These are phyloP conservation scores for Vachellia pachyceras DNA, from an alignment of 306 rosid genomes.

Conservation along the genomic window DNA sequence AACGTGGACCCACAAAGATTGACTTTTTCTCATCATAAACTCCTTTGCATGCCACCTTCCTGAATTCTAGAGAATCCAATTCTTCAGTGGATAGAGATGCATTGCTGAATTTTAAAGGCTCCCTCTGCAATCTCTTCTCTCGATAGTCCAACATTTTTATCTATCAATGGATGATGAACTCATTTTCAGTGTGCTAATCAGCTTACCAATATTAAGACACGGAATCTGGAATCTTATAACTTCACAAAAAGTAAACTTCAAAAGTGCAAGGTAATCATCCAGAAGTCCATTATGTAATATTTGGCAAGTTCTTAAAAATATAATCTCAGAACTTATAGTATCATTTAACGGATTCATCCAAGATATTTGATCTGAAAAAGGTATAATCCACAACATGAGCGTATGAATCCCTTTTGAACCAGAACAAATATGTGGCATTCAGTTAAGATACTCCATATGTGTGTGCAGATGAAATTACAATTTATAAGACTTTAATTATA, in stretches of 20 bases:
- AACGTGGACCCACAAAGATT: constrained; percentile 90
- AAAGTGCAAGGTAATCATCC: background rate
- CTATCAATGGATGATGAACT: constrained; percentile 43
- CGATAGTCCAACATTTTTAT: constrained; percentile 74
- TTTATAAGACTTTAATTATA: background rate
- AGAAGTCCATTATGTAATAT: constrained; percentile 1
- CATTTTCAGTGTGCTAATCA: constrained; percentile 21
- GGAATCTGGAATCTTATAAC: constrained; percentile 20
- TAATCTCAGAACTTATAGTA: too few relatives aligned
- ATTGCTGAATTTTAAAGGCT: constrained; percentile 61
- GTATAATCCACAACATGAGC: constrained; percentile 26
- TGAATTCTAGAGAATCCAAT: constrained; percentile 74
- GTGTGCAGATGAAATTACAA: background rate
- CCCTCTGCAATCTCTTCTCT: constrained; percentile 74
- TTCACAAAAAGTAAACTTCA: constrained; percentile 13
- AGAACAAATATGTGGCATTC: background rate
- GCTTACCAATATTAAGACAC: constrained; percentile 22
- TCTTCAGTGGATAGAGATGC: constrained; percentile 53
- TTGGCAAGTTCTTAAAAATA: constrained; percentile 1
- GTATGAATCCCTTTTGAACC: constrained; percentile 10
- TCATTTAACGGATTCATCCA: too few relatives aligned
- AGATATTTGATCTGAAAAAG: background rate
- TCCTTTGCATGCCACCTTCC: constrained; percentile 71
- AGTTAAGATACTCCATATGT: too few relatives aligned
- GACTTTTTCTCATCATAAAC: constrained; percentile 80